These are phyloP conservation scores for Ceratobasidium sp. DNA, from an alignment of 1,284 basidiomycete species.

Conservation along the genomic window DNA sequence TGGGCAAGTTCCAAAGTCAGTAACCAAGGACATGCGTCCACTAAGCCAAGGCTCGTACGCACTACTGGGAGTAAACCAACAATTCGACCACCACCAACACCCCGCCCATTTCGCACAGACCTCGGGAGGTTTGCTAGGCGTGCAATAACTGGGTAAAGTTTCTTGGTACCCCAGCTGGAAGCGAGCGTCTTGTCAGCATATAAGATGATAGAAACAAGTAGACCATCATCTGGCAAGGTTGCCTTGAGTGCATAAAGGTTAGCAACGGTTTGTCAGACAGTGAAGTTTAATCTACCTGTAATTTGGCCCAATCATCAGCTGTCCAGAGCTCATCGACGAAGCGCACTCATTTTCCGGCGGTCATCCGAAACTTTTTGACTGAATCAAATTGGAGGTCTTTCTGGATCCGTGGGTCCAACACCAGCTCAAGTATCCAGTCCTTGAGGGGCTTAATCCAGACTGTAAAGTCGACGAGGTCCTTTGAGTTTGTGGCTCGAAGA, in stretches of 20 bases:
- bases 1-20: background rate
- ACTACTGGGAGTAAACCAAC: conserved; percentile 16
- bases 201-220: background rate
- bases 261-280: background rate
- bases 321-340: conserved; percentile 13
- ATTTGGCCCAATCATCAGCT: background rate
- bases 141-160: conserved; percentile 7
- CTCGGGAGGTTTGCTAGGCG: conserved; percentile 2
- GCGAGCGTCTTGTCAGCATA: conserved; percentile 7
- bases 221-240: conserved; percentile 5
- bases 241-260: background rate
- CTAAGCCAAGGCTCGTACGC: background rate
- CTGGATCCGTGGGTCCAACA: background rate
- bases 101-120: background rate
- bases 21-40: background rate
- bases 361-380: background rate
- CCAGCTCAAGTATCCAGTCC: background rate
- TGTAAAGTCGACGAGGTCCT: background rate
- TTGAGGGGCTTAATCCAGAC: conserved; percentile 10
- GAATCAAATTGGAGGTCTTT: background rate
- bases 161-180: conserved; percentile 5
- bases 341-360: background rate
- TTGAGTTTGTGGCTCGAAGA: background rate
- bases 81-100: background rate
- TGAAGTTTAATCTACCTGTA: background rate